Evolutionary conservation across 352 stramenopile species (phyloP).

Genomic region (Lagenidium giganteum): DNA sequence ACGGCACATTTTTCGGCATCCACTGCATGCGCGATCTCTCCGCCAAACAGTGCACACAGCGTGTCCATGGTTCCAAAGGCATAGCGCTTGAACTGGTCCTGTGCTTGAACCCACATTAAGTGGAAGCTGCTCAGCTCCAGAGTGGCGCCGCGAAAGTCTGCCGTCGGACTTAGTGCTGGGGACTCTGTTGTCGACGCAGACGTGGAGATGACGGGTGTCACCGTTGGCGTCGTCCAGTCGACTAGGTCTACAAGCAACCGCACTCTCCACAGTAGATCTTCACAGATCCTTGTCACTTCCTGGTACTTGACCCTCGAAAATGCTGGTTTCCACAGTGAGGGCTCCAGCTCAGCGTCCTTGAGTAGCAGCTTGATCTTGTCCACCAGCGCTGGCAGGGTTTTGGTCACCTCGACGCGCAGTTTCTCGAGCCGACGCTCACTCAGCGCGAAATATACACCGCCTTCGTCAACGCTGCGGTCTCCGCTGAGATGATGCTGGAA

Average conservation of each 20-base stretch:
- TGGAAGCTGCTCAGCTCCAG: too few species aligned
- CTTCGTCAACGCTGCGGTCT: slow-evolving; percentile 11
- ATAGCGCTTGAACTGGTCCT: slow-evolving; percentile 17
- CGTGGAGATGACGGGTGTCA: too few species aligned
- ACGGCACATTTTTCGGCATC: slow-evolving; percentile 52
- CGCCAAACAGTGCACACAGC: slow-evolving; percentile 48
- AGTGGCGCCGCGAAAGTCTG: too few species aligned
- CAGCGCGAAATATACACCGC: too few species aligned
- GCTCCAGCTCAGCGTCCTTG: slow-evolving; percentile 42
- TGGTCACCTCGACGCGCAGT: slow-evolving; percentile 34
- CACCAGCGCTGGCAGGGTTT: slow-evolving; percentile 26
- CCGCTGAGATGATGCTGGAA: slow-evolving; percentile 50
- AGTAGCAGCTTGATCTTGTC: slow-evolving; percentile 41
- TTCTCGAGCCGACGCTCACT: slow-evolving; percentile 26
- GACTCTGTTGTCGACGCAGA: too few species aligned
- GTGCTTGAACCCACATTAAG: too few species aligned
- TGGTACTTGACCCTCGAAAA: slow-evolving; percentile 56
- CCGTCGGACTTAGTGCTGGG: too few species aligned
- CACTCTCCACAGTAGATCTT: slow-evolving; percentile 45
- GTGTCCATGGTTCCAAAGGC: slow-evolving; percentile 49
- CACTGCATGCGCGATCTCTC: slow-evolving; percentile 44
- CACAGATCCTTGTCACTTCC: slow-evolving; percentile 32
- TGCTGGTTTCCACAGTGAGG: slow-evolving; percentile 42
- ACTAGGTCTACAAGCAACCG: slow-evolving; percentile 60
- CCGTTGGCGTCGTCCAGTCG: slow-evolving; percentile 33